Conservation (phyloP, 2,329 filamentous ascomycete species). For the Neonectria ditissima region DNA sequence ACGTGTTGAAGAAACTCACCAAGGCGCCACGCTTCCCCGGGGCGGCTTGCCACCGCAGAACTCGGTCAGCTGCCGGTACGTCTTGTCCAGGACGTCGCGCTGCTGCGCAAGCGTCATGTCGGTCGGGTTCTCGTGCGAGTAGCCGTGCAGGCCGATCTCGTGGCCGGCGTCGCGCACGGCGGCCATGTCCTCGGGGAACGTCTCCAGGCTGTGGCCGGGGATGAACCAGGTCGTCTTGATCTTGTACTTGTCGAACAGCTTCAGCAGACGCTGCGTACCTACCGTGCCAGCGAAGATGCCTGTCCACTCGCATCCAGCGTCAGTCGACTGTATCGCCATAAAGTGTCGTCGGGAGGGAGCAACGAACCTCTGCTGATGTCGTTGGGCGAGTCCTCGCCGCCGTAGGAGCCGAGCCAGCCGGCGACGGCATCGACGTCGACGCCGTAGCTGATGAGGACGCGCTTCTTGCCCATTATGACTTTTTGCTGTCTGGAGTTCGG, state of each 20-base stretch:
- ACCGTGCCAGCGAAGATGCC: constrained; percentile 76
- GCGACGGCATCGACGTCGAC: constrained; percentile 83
- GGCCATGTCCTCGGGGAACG: constrained; percentile 60
- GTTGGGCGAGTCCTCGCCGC: constrained; percentile 76
- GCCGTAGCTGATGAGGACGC: constrained; percentile 65
- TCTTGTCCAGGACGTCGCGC: constrained; percentile 80
- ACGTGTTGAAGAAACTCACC: constrained; percentile 51
- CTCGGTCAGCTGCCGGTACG: constrained; percentile 76
- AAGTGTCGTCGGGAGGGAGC: too few relatives aligned
- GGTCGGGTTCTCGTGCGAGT: constrained; percentile 79
- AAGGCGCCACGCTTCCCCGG: constrained; percentile 78
- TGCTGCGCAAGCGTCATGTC: constrained; percentile 82
- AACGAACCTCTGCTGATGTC: constrained; percentile 74
- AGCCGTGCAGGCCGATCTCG: constrained; percentile 72
- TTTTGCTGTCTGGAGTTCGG: not conserved
- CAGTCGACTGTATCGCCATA: not conserved
- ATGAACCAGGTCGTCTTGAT: constrained; percentile 73
- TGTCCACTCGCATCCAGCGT: constrained; percentile 41
- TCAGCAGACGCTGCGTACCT: constrained; percentile 74
- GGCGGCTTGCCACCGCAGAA: constrained; percentile 75
- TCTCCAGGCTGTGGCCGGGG: constrained; percentile 61
- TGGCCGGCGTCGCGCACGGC: constrained; percentile 60
- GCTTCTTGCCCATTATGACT: constrained; percentile 49
- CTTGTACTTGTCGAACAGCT: constrained; percentile 77
- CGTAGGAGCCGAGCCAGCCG: constrained; percentile 81